Percentiles rank a stretch among this genome's conserved stretches.
Conservation (phyloP, 225 moss, liverwort and hornwort species). For the Thuidium tamariscinum region DNA sequence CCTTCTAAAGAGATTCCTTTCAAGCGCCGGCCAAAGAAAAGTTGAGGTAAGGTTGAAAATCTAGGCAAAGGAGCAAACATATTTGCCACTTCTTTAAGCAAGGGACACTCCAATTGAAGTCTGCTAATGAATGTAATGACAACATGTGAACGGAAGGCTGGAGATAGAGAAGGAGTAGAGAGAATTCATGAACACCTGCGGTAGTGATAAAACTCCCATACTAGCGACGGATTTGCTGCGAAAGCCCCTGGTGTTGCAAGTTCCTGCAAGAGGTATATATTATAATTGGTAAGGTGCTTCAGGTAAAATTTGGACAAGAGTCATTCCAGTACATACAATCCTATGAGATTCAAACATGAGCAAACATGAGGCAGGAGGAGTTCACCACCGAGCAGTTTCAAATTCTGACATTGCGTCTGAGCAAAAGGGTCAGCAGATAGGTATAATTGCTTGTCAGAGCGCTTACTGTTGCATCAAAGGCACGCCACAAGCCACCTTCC, state of each 20-base stretch:
- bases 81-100: background rate
- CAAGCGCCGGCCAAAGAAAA: background rate
- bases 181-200: slow-evolving; percentile 40
- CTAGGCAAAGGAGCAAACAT: background rate
- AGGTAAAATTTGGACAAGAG: background rate
- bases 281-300: background rate
- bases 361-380: background rate
- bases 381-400: background rate
- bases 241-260: slow-evolving; percentile 87
- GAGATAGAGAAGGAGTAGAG: background rate
- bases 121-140: background rate
- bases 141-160: background rate
- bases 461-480: slow-evolving; percentile 67
- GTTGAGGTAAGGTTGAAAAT: background rate
- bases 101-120: background rate
- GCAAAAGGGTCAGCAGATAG: background rate
- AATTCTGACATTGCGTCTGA: background rate
- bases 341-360: background rate
- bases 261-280: slow-evolving; percentile 25
- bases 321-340: background rate
- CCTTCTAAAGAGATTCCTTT: background rate
- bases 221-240: slow-evolving; percentile 66
- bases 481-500: slow-evolving; percentile 83
- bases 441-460: background rate
- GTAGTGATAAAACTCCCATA: slow-evolving; percentile 98